A percentile compares a stretch with the other conserved stretches of the same genome.
Conservation (phyloP, 257 asterid species). For the Primulina huaijiensis region DNA sequence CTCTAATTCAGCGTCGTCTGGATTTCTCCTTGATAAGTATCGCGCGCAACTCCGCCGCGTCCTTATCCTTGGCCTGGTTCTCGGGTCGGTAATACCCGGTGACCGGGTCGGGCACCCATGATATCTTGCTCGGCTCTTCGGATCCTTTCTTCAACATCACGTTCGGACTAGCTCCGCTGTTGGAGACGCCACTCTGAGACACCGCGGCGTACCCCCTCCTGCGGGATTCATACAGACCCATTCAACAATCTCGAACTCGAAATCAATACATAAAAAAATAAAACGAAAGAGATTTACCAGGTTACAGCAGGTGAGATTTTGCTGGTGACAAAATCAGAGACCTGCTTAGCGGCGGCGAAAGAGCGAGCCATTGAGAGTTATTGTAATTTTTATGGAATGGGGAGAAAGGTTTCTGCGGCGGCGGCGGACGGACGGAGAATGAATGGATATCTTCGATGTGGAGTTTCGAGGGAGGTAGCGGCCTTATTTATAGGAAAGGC, state of each 20-base stretch:
- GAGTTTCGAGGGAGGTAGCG: neutral
- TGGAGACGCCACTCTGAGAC: conserved; percentile 31
- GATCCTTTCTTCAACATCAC: conserved; percentile 42
- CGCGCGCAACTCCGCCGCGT: conserved; percentile 52
- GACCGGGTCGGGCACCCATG: conserved; percentile 68
- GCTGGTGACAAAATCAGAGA: conserved; percentile 35
- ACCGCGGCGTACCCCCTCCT: conserved; percentile 52
- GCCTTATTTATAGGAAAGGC: conserved; percentile 38
- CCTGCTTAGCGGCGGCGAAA: conserved; percentile 33
- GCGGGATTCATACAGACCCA: neutral
- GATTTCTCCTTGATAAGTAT: conserved; percentile 36
- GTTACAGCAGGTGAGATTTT: conserved; percentile 32
- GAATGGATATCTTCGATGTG: neutral
- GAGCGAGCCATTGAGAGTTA: conserved; percentile 42
- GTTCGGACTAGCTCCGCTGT: conserved; percentile 34
- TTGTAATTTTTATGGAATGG: neutral
- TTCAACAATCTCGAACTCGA: neutral
- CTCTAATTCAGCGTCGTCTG: neutral
- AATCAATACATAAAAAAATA: neutral
- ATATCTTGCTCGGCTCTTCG: conserved; percentile 32
- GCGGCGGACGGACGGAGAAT: neutral
- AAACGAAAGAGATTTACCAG: conserved; percentile 15
- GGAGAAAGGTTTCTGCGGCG: conserved; percentile 16
- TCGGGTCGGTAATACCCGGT: conserved; percentile 63
- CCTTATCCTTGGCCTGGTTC: conserved; percentile 36